Base-by-base conservation (phyloP, 768 basidiomycete species). In the Hysterangium stoloniferum region DNA sequence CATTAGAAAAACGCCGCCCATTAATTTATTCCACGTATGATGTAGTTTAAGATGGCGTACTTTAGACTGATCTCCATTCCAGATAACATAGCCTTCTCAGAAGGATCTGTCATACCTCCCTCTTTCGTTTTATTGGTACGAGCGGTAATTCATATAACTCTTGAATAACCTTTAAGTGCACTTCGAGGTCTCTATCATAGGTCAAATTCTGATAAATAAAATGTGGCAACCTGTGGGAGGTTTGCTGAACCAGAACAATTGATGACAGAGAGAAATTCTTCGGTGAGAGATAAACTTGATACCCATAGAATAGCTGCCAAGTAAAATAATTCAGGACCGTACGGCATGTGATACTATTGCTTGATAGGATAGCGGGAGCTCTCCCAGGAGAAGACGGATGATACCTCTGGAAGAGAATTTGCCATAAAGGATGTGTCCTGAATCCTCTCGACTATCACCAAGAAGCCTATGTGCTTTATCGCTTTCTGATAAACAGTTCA, bases 401-500 rank as follows among this genome's bases (percentile, higher is more conserved):
- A 28, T 20, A n/a, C 31, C 17, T 41, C 20, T 41, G 9, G 8
- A 24, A 28, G 9, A 7, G 15, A 4, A 27, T 4, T 5, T 25
- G 25, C 24, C 4, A 6, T 3, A 19, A 7, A 6, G 48, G 48
- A 29, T 40, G 8, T 8, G n/a, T n/a, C n/a, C n/a, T n/a, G n/a
- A n/a, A n/a, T 20, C 28, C 17, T 50, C 48, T 17, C 37, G 42
- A 9, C 17, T n/a, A 36, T 50, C 36, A 4, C 37, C 37, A 19
- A 50, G 24, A n/a, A 24, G 28, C 22, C 8, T 29, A 1, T 25
- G 24, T 17, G 48, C 48, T 12, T 27, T 41, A 11, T 29, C 17
- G 37, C 48, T 40, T 35, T 49, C 48, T 49, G 38, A 9, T 11
- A n/a, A n/a, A n/a, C n/a, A n/a, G n/a, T n/a, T n/a, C n/a, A n/a